phyloP scores from a whole-genome alignment of 2,329 filamentous ascomycete species.

The Sporothrix brasiliensis region DNA sequence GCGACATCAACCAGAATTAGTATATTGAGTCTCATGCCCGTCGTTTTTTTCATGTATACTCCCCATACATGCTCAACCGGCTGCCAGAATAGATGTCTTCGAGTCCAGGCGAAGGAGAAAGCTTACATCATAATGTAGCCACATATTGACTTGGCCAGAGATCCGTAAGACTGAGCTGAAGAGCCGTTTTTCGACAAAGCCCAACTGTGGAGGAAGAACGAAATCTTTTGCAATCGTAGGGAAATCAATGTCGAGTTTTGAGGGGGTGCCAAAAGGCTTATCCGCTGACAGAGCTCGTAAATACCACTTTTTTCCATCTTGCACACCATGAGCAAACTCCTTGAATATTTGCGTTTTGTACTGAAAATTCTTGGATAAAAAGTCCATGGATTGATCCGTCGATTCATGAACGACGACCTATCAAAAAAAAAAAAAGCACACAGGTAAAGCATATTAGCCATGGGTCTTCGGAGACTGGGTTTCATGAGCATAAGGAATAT shows the following conservation, averaged over 20 bases:
- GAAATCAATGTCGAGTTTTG: slow-evolving; percentile 73
- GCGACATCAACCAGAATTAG: neutral
- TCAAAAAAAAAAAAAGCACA: neutral
- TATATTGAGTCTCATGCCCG: neutral
- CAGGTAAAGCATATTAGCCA: neutral
- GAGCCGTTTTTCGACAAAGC: slow-evolving; percentile 59
- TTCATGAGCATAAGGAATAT: neutral
- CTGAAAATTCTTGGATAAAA: slow-evolving; percentile 78
- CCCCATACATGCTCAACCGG: slow-evolving; percentile 15
- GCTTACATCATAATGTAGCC: slow-evolving; percentile 83
- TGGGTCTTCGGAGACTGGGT: neutral
- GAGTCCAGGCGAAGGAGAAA: neutral
- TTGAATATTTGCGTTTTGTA: slow-evolving; percentile 71
- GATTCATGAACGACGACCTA: slow-evolving; percentile 76
- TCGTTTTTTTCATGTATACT: neutral
- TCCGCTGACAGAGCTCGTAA: slow-evolving; percentile 74
- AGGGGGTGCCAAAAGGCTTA: slow-evolving; percentile 68
- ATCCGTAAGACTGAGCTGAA: slow-evolving; percentile 82
- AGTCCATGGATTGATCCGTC: slow-evolving; percentile 69
- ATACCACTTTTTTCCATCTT: slow-evolving; percentile 67
- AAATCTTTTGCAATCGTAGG: slow-evolving; percentile 71
- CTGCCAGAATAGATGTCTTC: neutral
- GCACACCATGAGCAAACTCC: slow-evolving; percentile 64
- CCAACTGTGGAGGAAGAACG: slow-evolving; percentile 63
- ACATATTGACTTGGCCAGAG: slow-evolving; percentile 80